These are phyloP conservation scores for Mycena floridula DNA, from an alignment of 768 basidiomycete genomes.

Conservation along the genomic window DNA sequence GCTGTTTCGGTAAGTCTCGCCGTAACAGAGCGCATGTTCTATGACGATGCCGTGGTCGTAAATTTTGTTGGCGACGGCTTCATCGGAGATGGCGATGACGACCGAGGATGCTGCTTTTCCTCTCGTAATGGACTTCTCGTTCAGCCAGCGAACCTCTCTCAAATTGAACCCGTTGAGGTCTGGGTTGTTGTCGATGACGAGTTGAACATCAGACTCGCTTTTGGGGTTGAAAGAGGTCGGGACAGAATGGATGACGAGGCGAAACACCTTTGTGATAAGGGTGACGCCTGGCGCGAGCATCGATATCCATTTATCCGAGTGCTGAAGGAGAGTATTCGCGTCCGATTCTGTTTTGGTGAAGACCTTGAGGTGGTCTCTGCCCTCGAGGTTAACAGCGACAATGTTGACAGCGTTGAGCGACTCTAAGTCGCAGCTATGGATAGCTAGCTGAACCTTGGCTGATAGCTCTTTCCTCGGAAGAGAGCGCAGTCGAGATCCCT, in stretches of 20 bases:
- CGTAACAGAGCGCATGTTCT: background rate
- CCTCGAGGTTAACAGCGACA: background rate
- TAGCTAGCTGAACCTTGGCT: too few relatives aligned
- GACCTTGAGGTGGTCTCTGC: background rate
- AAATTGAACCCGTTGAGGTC: slow-evolving; percentile 1
- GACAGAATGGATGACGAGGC: background rate
- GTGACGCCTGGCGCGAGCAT: background rate
- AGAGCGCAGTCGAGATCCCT: too few relatives aligned
- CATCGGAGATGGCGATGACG: slow-evolving; percentile 2
- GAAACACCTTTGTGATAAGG: background rate
- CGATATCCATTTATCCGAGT: background rate
- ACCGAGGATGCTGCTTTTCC: slow-evolving; percentile 5
- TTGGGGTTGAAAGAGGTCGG: background rate
- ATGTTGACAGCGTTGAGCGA: too few relatives aligned
- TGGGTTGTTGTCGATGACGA: background rate
- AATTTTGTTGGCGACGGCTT: background rate
- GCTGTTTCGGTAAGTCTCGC: background rate
- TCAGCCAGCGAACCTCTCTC: slow-evolving; percentile 4
- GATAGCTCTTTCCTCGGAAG: too few relatives aligned
- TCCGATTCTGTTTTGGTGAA: background rate
- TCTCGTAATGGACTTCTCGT: slow-evolving; percentile 1
- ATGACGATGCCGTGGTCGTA: background rate
- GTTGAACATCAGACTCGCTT: background rate
- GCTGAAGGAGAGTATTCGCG: background rate
- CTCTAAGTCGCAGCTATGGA: too few relatives aligned